A percentile compares a stretch with the other conserved stretches of the same genome.
Conservation (phyloP, 345 rosid species). For the Eucalyptus sideroxylon region DNA sequence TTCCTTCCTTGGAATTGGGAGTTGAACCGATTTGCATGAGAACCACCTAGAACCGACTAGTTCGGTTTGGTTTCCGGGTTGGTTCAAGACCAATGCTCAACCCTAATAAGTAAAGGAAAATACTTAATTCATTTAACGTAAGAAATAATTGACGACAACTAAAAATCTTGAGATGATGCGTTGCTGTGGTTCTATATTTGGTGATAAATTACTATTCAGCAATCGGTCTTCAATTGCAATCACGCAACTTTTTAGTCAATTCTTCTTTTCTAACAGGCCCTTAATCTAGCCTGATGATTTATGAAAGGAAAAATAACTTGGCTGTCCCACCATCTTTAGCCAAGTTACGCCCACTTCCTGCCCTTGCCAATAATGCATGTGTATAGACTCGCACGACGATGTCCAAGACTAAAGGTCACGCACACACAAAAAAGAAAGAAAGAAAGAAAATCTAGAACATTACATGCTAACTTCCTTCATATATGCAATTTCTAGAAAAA, state of each 20-base stretch:
- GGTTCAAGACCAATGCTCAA: rapidly evolving
- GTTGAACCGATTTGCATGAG: neutral
- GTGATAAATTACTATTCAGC: neutral
- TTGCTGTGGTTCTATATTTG: neutral
- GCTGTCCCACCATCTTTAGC: neutral
- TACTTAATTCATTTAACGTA: neutral
- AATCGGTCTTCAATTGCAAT: neutral
- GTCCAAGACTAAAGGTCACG: neutral
- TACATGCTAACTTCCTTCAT: neutral
- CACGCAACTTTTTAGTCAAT: neutral
- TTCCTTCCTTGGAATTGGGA: neutral
- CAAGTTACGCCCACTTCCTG: neutral
- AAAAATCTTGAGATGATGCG: neutral
- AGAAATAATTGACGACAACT: neutral
- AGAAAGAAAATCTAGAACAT: neutral
- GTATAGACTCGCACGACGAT: neutral
- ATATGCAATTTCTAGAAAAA: neutral
- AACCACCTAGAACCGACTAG: rapidly evolving
- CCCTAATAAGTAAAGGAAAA: neutral
- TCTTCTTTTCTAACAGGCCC: neutral
- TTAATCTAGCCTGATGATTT: neutral
- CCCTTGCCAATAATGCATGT: neutral
- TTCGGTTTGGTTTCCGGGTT: rapidly evolving
- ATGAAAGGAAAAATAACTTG: neutral
- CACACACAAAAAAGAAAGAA: too few species aligned